phyloP scores from a whole-genome alignment of 2,329 filamentous ascomycete species.

The Emmonsia crescens region DNA sequence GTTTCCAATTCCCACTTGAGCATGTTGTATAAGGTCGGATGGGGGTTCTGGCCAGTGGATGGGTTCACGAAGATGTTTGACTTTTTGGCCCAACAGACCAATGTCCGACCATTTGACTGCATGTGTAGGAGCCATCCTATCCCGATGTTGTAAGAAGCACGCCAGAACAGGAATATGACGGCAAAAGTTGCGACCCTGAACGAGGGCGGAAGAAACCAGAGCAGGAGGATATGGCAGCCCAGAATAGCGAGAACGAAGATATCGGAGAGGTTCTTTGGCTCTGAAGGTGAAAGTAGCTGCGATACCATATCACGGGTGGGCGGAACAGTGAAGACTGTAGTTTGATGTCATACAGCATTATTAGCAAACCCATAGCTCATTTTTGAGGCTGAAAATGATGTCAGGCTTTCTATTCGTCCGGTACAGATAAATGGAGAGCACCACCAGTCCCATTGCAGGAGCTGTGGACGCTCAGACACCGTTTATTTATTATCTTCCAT shows the following conservation, averaged over 20 bases:
- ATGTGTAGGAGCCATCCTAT: constrained; percentile 82
- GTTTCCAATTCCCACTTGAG: constrained; percentile 85
- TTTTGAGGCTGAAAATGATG: neutral
- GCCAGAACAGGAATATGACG: constrained; percentile 80
- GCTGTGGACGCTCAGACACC: neutral
- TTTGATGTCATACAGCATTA: neutral
- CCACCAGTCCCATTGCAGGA: neutral
- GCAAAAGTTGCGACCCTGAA: constrained; percentile 71
- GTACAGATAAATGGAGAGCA: neutral
- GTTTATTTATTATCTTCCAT: neutral
- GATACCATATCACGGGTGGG: constrained; percentile 99
- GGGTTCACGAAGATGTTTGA: constrained; percentile 80
- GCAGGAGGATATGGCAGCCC: constrained; percentile 58
- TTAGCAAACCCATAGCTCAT: neutral
- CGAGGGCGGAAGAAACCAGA: constrained; percentile 59
- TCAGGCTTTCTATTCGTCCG: neutral
- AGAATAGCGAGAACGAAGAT: constrained; percentile 68
- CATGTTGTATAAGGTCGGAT: constrained; percentile 69
- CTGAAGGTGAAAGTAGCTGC: constrained; percentile 83
- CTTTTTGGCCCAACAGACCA: constrained; percentile 80
- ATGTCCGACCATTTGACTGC: constrained; percentile 78
- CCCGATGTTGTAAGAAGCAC: constrained; percentile 82
- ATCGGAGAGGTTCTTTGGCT: constrained; percentile 92
- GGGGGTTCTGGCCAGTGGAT: constrained; percentile 66
- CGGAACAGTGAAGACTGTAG: constrained; percentile 84